A percentile compares a stretch with the other conserved stretches of the same genome.
Conservation (phyloP, 768 basidiomycete species). For the Steccherinum ochraceum region DNA sequence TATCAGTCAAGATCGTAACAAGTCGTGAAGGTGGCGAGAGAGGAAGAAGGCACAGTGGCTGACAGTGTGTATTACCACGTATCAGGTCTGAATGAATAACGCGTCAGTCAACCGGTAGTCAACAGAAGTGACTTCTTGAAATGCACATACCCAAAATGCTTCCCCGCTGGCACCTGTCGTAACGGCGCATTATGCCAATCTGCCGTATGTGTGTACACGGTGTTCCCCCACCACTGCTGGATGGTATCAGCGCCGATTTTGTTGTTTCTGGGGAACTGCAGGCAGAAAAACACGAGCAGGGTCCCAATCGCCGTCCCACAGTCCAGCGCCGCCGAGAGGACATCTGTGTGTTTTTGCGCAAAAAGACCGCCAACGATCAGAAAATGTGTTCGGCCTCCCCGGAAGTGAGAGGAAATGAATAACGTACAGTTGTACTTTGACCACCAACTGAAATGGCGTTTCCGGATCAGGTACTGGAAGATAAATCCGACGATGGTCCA, state of each 20-base stretch:
- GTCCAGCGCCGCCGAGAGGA: constrained; percentile 71
- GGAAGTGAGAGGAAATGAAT: not conserved
- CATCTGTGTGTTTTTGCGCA: constrained; percentile 52
- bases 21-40: too few relatives aligned
- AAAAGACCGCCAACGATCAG: constrained; percentile 6
- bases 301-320: constrained; percentile 36
- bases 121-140: not conserved
- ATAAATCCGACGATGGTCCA: constrained; percentile 31
- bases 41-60: too few relatives aligned
- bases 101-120: too few relatives aligned
- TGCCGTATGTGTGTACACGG: constrained; percentile 25
- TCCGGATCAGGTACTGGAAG: constrained; percentile 31
- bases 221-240: constrained; percentile 33
- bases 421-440: constrained; percentile 32
- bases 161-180: constrained; percentile 13
- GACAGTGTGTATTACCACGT: not conserved
- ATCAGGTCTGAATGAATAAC: not conserved
- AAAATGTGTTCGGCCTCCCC: not conserved
- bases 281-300: constrained; percentile 25
- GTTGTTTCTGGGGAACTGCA: constrained; percentile 28
- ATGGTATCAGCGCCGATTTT: constrained; percentile 27
- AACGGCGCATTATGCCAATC: constrained; percentile 24
- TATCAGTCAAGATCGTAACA: too few relatives aligned
- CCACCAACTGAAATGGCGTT: constrained; percentile 33
- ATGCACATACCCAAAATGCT: constrained; percentile 23